phyloP scores from a whole-genome alignment of 805 yeast genomes.

The Yamadazyma philogaea region DNA sequence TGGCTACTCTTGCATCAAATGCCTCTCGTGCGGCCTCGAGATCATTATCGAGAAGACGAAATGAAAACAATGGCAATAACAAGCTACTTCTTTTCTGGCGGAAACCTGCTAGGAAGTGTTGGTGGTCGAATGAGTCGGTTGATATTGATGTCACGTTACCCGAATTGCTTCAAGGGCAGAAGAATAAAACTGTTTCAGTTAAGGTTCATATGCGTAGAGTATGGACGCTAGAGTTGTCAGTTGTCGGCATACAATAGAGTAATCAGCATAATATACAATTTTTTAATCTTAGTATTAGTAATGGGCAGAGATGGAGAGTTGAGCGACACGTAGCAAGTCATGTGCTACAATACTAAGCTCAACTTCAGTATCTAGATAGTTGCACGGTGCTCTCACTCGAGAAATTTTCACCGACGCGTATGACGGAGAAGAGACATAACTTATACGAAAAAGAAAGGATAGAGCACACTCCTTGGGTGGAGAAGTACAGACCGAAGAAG shows the following conservation, averaged over 20 bases:
- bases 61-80: constrained; percentile 35
- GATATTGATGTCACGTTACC: constrained; percentile 38
- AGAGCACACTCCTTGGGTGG: constrained; percentile 84
- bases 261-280: background rate
- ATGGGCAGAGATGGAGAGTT: too few relatives aligned
- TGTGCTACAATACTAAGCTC: too few relatives aligned
- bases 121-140: constrained; percentile 81
- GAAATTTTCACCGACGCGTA: background rate
- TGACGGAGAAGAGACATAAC: constrained; percentile 11
- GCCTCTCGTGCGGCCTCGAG: constrained; percentile 56
- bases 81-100: constrained; percentile 91
- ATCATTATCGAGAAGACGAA: constrained; percentile 52
- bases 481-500: constrained; percentile 85
- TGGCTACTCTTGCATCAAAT: constrained; percentile 56
- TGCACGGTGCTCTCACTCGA: background rate
- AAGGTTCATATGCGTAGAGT: constrained; percentile 87
- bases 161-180: constrained; percentile 16
- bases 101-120: constrained; percentile 96
- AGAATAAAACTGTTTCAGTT: constrained; percentile 33
- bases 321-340: too few relatives aligned
- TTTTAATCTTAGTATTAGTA: too few relatives aligned
- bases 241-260: constrained; percentile 69
- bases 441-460: constrained; percentile 39
- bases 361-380: too few relatives aligned
- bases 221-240: constrained; percentile 93